phyloP scores from a whole-genome alignment of 495 filamentous ascomycete species.

The Daldinia grandis region DNA sequence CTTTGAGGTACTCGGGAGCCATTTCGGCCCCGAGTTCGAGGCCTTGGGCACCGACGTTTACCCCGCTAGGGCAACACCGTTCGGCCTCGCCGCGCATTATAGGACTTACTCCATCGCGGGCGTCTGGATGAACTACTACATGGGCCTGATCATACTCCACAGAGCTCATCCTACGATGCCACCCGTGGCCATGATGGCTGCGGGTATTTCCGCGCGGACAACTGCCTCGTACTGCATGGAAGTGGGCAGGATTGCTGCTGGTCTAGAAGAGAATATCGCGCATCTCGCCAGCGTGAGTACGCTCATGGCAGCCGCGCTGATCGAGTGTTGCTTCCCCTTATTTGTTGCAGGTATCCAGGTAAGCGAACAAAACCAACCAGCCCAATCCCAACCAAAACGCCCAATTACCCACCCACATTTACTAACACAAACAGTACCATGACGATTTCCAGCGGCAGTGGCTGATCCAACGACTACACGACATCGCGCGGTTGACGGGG shows the following conservation, averaged over 20 bases:
- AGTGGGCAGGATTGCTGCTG: conserved; percentile 83
- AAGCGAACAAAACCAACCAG: conserved; percentile 20
- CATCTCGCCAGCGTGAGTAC: conserved; percentile 72
- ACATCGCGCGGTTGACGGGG: conserved; percentile 82
- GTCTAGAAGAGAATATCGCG: conserved; percentile 72
- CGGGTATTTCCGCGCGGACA: conserved; percentile 71
- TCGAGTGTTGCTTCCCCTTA: conserved; percentile 78
- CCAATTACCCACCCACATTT: neutral
- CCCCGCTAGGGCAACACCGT: conserved; percentile 67
- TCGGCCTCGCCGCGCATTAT: conserved; percentile 83
- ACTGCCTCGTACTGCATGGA: conserved; percentile 75
- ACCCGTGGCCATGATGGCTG: conserved; percentile 86
- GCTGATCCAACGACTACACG: conserved; percentile 74
- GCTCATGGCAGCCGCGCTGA: conserved; percentile 79
- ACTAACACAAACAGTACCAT: conserved; percentile 66
- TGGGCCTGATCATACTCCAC: conserved; percentile 78
- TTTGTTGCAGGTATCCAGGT: conserved; percentile 85
- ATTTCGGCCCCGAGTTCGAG: conserved; percentile 78
- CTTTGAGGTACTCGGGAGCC: conserved; percentile 68
- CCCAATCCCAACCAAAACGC: neutral
- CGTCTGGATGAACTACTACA: conserved; percentile 85
- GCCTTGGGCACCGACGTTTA: conserved; percentile 79
- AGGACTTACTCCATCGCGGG: conserved; percentile 85
- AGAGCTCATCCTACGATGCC: conserved; percentile 89
- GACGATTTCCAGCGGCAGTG: conserved; percentile 76